These are phyloP conservation scores for Vinca minor DNA, from an alignment of 257 asterid genomes.

Conservation along the genomic window DNA sequence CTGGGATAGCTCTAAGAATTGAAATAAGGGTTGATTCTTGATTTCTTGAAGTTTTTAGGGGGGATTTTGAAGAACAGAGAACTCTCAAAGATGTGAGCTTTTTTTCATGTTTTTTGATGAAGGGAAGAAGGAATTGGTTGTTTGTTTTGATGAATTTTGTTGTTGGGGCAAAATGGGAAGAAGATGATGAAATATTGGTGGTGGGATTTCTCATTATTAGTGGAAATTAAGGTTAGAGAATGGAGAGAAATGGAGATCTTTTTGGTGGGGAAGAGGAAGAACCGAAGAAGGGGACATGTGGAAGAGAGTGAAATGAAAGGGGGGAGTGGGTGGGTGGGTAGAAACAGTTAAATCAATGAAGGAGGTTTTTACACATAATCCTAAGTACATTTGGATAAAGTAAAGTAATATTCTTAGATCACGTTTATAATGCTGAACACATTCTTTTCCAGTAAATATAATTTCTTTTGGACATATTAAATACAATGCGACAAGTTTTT, in stretches of 20 bases:
- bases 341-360: slow-evolving; percentile 43
- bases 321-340: slow-evolving; percentile 20
- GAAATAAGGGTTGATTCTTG: slow-evolving; percentile 29
- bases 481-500: too few relatives aligned
- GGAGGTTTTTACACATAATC: slow-evolving; percentile 36
- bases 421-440: too few relatives aligned
- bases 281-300: slow-evolving; percentile 24
- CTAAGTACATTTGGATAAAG: not conserved
- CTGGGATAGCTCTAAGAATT: slow-evolving; percentile 48
- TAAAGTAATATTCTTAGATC: not conserved
- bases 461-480: too few relatives aligned
- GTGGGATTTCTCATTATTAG: slow-evolving; percentile 34
- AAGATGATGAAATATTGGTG: slow-evolving; percentile 35
- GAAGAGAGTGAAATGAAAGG: too few relatives aligned
- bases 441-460: too few relatives aligned
- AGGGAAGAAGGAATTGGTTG: slow-evolving; percentile 18
- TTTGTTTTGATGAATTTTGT: too few relatives aligned
- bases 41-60: slow-evolving; percentile 23
- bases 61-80: slow-evolving; percentile 29
- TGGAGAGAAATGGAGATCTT: too few relatives aligned
- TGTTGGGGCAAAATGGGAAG: slow-evolving; percentile 27
- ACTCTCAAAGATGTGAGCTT: slow-evolving; percentile 23
- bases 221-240: slow-evolving; percentile 24
- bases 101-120: slow-evolving; percentile 24
- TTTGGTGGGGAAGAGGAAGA: too few relatives aligned